phyloP scores from a whole-genome alignment of 768 basidiomycete genomes.

The Pisolithus marmoratus region DNA sequence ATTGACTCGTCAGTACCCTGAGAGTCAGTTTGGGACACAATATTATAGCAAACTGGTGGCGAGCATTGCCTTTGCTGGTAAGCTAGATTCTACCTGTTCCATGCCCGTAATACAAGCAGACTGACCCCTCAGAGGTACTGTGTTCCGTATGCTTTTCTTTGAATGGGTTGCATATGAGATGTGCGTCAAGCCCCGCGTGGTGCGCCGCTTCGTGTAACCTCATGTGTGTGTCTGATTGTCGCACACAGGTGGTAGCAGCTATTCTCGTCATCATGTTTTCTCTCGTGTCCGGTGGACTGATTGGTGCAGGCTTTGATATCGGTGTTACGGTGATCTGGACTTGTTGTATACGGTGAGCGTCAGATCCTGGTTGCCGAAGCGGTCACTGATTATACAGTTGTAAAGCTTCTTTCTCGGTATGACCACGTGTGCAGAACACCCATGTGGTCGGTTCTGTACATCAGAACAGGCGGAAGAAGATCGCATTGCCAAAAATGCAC shows the following conservation, averaged over 20 bases:
- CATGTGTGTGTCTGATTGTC: conserved; percentile 8
- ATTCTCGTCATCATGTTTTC: too few species aligned
- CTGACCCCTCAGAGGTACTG: conserved; percentile 68
- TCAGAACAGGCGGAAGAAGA: conserved; percentile 88
- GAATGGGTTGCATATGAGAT: conserved; percentile 79
- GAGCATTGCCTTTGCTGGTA: conserved; percentile 77
- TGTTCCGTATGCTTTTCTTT: conserved; percentile 82
- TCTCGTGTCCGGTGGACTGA: too few species aligned
- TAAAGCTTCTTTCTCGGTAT: conserved; percentile 81
- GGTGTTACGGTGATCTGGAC: too few species aligned
- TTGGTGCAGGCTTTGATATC: too few species aligned
- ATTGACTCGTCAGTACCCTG: conserved; percentile 64
- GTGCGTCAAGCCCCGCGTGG: conserved; percentile 90
- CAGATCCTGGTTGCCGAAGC: neutral
- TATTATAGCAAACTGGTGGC: conserved; percentile 61
- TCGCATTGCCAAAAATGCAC: conserved; percentile 70
- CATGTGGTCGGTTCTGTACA: conserved; percentile 83
- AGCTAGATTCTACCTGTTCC: conserved; percentile 57
- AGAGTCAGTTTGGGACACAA: conserved; percentile 40
- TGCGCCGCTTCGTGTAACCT: conserved; percentile 24
- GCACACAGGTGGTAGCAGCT: conserved; percentile 66
- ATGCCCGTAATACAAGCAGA: conserved; percentile 62
- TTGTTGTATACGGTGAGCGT: conserved; percentile 58
- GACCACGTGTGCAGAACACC: conserved; percentile 85
- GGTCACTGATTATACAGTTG: neutral